Evolutionary conservation across 441 rosid species (phyloP).

Genomic region (Erodium chrysanthum): DNA sequence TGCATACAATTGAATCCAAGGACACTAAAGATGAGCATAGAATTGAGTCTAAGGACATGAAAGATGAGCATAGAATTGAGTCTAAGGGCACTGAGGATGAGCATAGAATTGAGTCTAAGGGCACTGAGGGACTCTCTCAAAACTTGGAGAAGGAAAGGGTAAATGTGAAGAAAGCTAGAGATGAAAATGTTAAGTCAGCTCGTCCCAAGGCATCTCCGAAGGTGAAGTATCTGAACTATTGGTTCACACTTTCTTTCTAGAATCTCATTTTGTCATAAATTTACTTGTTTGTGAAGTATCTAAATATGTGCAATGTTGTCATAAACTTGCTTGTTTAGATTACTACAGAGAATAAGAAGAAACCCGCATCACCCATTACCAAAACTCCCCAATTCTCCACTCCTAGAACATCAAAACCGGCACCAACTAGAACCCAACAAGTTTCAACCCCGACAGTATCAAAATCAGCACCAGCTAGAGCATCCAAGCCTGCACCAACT

Average conservation of each 20-base stretch:
- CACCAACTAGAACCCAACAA: slow-evolving; percentile 29
- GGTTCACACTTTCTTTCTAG: too few species aligned
- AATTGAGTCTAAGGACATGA: too few species aligned
- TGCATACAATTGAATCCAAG: slow-evolving; percentile 14
- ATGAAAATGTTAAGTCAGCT: slow-evolving; percentile 27
- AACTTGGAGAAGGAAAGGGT: slow-evolving; percentile 23
- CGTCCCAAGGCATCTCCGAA: slow-evolving; percentile 34
- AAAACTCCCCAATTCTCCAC: neutral
- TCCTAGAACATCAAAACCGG: neutral
- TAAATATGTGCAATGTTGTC: neutral
- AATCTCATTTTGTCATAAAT: too few species aligned
- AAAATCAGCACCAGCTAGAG: slow-evolving; percentile 31
- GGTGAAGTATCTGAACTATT: slow-evolving; percentile 32
- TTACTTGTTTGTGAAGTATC: too few species aligned
- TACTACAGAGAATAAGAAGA: slow-evolving; percentile 40
- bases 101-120: too few species aligned
- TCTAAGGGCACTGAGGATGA: slow-evolving; percentile 10
- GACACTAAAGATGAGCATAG: slow-evolving; percentile 6
- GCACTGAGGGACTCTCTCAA: slow-evolving; percentile 21
- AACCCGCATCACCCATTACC: slow-evolving; percentile 33
- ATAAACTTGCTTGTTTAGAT: slow-evolving; percentile 29
- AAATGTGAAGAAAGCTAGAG: slow-evolving; percentile 22
- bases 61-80: slow-evolving; percentile 9
- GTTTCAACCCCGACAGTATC: slow-evolving; percentile 38
- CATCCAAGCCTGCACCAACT: neutral